Base-by-base conservation (phyloP, 2,329 filamentous ascomycete genomes). In the Nemania bipapillata region DNA sequence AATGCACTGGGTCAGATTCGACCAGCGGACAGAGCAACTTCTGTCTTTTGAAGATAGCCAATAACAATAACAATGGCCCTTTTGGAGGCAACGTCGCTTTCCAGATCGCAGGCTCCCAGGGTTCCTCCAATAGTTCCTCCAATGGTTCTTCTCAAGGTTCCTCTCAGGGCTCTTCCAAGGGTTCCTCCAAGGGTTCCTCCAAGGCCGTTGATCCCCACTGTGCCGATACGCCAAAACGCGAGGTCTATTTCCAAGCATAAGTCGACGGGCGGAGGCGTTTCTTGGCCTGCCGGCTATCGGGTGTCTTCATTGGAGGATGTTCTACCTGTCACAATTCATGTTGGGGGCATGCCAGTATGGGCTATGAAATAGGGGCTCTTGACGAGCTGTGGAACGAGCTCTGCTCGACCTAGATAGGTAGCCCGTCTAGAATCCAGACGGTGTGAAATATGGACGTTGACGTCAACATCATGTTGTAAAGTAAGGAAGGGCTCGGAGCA, bases 31-130 rank as follows among this genome's bases (percentile, higher is more conserved):
- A 67, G 54, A 26, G 65, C 9, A 67, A 63, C 24, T 67, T 67
- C 59, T 67, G 65, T 54, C 65, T 67, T 20, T n/a, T 67, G 32
- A 67, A 67, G 59, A 59, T 67, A 35, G 65, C 47, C 32, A 67
- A 67, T n/a, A 67, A 67, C 24, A 67, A 67, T 54, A 55, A 63
- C 32, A 63, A 62, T 26, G 65, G 65, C 12, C 65, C 65, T 22
- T 67, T 67, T 40, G 65, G 65, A 30, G 65, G 65, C 32, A 67
- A 53, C 30, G 37, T 67, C 28, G 65, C 65, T 30, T 67, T 67
- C 54, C 65, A 67, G 22, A 59, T 67, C 40, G 26, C 54, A 2
- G 56, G 50, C 26, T 30, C 40, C 15, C 2, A 47, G 1, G 50
- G 42, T n/a, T 42, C 30, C 12, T 15, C 6, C 12, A 49, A 49